Percentiles rank a stretch among this genome's conserved stretches.
These are phyloP conservation scores for Saccharomycopsis sp. DNA, from an alignment of 805 yeast species.

Conservation along the genomic window DNA sequence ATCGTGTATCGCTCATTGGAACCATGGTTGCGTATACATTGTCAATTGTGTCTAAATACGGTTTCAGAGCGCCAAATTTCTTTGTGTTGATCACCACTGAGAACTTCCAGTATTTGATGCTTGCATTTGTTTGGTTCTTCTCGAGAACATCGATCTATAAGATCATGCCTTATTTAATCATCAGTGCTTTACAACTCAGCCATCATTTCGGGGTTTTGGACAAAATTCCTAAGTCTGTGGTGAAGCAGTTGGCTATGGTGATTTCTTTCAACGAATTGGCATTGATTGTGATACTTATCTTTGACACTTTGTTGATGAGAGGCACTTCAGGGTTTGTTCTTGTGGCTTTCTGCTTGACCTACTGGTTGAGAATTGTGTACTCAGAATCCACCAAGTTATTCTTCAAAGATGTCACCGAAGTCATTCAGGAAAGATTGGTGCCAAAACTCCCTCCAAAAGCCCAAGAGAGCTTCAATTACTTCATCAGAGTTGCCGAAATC, in stretches of 20 bases:
- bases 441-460: conserved; percentile 12
- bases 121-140: conserved; percentile 54
- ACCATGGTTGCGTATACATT: conserved; percentile 45
- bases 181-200: conserved; percentile 54
- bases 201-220: conserved; percentile 31
- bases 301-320: conserved; percentile 57
- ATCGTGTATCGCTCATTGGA: conserved; percentile 53
- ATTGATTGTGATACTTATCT: conserved; percentile 43
- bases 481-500: conserved; percentile 11
- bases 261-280: conserved; percentile 58
- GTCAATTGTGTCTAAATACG: conserved; percentile 54
- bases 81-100: conserved; percentile 62
- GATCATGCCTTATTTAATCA: conserved; percentile 50
- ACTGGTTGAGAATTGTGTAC: conserved; percentile 65
- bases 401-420: conserved; percentile 16
- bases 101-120: conserved; percentile 61
- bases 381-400: conserved; percentile 24
- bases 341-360: conserved; percentile 48
- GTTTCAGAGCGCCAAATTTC: conserved; percentile 53
- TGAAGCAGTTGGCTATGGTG: conserved; percentile 35
- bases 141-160: conserved; percentile 62
- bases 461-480: conserved; percentile 10
- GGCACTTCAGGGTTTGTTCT: conserved; percentile 68
- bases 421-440: conserved; percentile 15
- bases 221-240: conserved; percentile 33